Percentiles rank a stretch among this genome's conserved stretches.
Conservation (phyloP, 2,329 filamentous ascomycete species). For the Tympanopsis confertula region DNA sequence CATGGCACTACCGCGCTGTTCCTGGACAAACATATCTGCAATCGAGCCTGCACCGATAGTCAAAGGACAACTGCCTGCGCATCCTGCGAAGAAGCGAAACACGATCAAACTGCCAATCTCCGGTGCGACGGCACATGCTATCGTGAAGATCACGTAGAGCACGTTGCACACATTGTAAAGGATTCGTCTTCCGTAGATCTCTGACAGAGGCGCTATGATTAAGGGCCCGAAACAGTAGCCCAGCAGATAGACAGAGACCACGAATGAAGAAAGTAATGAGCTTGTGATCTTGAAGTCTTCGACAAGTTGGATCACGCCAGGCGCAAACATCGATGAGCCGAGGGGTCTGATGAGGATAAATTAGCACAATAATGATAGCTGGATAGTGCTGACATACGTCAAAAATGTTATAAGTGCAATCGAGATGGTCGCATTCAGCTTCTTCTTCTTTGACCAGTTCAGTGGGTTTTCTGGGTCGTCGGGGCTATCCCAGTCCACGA, state of each 20-base stretch:
- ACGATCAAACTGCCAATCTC: constrained; percentile 40
- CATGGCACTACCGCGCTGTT: constrained; percentile 49
- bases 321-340: constrained; percentile 4
- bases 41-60: constrained; percentile 37
- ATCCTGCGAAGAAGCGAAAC: constrained; percentile 44
- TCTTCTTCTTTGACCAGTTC: constrained; percentile 3
- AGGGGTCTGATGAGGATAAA: too few species aligned
- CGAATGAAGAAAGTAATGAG: constrained; percentile 24
- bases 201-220: constrained; percentile 37
- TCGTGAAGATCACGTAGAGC: constrained; percentile 41
- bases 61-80: constrained; percentile 44
- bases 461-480: constrained; percentile 4
- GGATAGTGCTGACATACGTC: constrained; percentile 3
- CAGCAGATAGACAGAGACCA: constrained; percentile 40
- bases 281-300: constrained; percentile 26
- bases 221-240: constrained; percentile 40
- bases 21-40: constrained; percentile 44
- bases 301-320: constrained; percentile 13
- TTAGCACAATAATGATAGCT: too few species aligned
- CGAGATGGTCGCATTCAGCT: constrained; percentile 3
- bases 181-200: constrained; percentile 41
- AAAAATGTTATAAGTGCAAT: constrained; percentile 4
- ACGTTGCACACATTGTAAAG: constrained; percentile 41
- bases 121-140: constrained; percentile 36
- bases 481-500: constrained; percentile 4